Conservation (phyloP, 1,139 yeast species). For the Candida mesenterica region DNA sequence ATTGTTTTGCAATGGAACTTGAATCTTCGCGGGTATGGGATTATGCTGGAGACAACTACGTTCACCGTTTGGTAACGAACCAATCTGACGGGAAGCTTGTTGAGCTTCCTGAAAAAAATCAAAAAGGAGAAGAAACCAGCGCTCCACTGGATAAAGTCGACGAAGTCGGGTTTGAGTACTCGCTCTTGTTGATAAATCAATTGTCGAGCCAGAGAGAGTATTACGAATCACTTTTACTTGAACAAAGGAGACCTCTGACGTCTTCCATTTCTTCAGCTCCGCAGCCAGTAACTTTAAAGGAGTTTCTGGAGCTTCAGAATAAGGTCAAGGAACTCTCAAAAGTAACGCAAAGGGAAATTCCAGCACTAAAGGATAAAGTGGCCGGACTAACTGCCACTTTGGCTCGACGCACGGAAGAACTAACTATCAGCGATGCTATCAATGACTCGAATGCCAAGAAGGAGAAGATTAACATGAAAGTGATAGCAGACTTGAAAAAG, state of each 20-base stretch:
- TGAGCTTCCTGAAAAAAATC: constrained; percentile 52
- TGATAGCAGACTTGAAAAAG: constrained; percentile 31
- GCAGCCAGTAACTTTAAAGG: constrained; percentile 19
- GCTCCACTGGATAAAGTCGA: constrained; percentile 48
- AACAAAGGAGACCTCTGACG: constrained; percentile 26
- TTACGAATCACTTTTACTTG: constrained; percentile 63
- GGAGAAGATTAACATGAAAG: constrained; percentile 46
- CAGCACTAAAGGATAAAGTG: constrained; percentile 32
- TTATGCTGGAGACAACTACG: constrained; percentile 88
- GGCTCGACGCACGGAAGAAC: constrained; percentile 28
- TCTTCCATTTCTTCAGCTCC: not conserved
- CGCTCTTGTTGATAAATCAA: constrained; percentile 75
- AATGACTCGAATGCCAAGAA: constrained; percentile 58
- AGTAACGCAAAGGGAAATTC: constrained; percentile 30
- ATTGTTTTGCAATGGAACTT: constrained; percentile 90
- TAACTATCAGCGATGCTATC: constrained; percentile 39
- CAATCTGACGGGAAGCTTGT: constrained; percentile 84
- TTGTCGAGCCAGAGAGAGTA: constrained; percentile 87
- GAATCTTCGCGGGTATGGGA: constrained; percentile 92
- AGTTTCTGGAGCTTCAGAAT: constrained; percentile 32
- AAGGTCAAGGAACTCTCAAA: constrained; percentile 31
- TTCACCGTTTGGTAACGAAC: constrained; percentile 81
- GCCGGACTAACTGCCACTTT: constrained; percentile 33
- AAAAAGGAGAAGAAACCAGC: constrained; percentile 22
- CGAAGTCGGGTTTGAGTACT: constrained; percentile 72